Percentiles rank a stretch among this genome's conserved stretches.
These are phyloP conservation scores for Pyricularia sp. DNA, from an alignment of 2,329 filamentous ascomycete genomes.

Conservation along the genomic window DNA sequence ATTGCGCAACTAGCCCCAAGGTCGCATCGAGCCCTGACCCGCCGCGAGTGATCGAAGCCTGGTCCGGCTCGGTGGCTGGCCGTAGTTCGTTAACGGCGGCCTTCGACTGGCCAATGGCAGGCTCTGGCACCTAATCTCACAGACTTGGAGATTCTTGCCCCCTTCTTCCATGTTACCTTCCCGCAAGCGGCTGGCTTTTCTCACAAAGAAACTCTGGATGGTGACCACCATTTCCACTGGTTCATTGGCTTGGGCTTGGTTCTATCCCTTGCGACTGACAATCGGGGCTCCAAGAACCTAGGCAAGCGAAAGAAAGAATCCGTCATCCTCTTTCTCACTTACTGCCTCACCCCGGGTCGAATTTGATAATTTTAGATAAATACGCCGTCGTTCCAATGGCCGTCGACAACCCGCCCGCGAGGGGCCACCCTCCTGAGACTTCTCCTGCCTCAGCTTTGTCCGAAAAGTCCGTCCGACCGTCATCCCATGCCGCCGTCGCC, in stretches of 20 bases:
- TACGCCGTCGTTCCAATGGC: background rate
- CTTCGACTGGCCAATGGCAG: background rate
- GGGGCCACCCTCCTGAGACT: conserved; percentile 1
- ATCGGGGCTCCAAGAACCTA: background rate
- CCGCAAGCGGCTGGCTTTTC: background rate
- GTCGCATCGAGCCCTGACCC: background rate
- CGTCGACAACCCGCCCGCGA: background rate
- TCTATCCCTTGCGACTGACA: background rate
- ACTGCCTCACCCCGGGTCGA: background rate
- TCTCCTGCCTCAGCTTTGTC: background rate
- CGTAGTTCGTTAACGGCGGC: background rate
- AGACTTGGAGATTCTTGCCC: background rate
- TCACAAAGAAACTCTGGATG: background rate
- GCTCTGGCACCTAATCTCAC: background rate
- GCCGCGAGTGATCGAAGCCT: background rate
- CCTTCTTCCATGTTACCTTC: background rate
- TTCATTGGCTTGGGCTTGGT: background rate
- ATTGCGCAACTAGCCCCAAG: background rate
- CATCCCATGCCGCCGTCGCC: background rate
- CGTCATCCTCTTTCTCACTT: background rate
- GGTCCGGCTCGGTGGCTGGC: background rate
- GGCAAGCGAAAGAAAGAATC: background rate
- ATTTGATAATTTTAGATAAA: background rate
- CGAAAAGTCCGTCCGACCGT: background rate
- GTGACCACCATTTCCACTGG: background rate